phyloP scores from a whole-genome alignment of 2,329 filamentous ascomycete species.

The Gnomoniopsis sp. region DNA sequence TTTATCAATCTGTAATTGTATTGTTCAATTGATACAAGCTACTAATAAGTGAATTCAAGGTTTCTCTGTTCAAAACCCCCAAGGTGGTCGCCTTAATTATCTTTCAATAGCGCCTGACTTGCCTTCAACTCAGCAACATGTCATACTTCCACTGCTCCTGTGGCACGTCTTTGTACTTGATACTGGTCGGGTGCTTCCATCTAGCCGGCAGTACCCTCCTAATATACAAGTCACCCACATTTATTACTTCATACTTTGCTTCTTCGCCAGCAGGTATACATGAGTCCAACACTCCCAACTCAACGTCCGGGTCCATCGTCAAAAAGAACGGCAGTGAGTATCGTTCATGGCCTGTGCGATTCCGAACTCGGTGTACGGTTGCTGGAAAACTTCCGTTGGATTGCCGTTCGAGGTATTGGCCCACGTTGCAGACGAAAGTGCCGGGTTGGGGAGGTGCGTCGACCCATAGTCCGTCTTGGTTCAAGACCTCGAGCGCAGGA shows the following conservation, averaged over 20 bases:
- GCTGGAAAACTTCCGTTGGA: conserved; percentile 35
- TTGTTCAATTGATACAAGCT: not conserved
- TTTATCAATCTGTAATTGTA: not conserved
- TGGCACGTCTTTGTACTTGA: conserved; percentile 32
- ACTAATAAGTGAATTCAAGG: no score
- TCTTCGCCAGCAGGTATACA: conserved; percentile 21
- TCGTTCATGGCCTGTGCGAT: conserved; percentile 32
- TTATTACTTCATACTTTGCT: conserved; percentile 24
- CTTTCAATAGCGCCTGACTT: no score
- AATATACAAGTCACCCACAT: conserved; percentile 32
- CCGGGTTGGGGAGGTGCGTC: conserved; percentile 31
- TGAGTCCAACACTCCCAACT: conserved; percentile 23
- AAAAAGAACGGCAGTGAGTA: conserved; percentile 39
- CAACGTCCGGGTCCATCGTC: conserved; percentile 24
- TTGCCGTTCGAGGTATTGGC: conserved; percentile 36
- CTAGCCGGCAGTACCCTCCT: conserved; percentile 30
- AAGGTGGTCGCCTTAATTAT: no score
- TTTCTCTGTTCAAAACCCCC: no score
- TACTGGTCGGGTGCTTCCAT: conserved; percentile 33
- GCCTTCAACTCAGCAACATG: conserved; percentile 22
- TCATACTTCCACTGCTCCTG: conserved; percentile 30
- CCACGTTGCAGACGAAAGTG: conserved; percentile 38
- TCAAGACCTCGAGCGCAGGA: conserved; percentile 35
- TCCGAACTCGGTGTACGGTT: conserved; percentile 37
- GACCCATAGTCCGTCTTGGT: conserved; percentile 37